Percentiles rank a stretch among this genome's conserved stretches.
These are phyloP conservation scores for Populus euphratica DNA, from an alignment of 345 rosid species.

Conservation along the genomic window DNA sequence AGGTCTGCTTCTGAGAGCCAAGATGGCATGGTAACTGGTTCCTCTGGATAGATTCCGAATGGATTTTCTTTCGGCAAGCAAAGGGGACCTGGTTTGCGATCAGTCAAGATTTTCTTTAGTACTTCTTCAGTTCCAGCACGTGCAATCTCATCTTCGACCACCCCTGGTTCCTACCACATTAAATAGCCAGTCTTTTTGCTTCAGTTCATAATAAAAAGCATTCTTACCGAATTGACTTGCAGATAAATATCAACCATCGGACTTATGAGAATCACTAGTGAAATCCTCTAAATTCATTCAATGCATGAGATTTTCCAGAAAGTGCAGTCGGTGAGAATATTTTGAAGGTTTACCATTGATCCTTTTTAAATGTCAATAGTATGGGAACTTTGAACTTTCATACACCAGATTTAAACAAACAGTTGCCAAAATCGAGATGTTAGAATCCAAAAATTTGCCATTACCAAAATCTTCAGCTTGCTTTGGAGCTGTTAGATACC, in stretches of 20 bases:
- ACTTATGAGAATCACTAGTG: background rate
- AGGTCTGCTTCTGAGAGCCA: constrained; percentile 72
- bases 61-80: constrained; percentile 45
- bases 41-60: constrained; percentile 20
- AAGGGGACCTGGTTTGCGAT: constrained; percentile 44
- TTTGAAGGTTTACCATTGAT: background rate
- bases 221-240: background rate
- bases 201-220: background rate
- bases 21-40: constrained; percentile 40
- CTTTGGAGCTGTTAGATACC: background rate
- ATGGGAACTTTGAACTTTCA: background rate
- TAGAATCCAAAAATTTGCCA: too few relatives aligned
- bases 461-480: too few relatives aligned
- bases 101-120: constrained; percentile 38
- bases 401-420: background rate
- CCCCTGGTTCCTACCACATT: constrained; percentile 48
- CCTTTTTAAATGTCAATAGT: too few relatives aligned
- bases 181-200: background rate
- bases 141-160: constrained; percentile 53
- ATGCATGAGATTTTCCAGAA: background rate
- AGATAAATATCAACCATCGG: too few relatives aligned
- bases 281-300: background rate
- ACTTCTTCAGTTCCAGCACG: constrained; percentile 33
- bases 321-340: background rate
- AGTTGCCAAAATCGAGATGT: too few relatives aligned